Percentiles rank a stretch among this genome's conserved stretches.
Evolutionary conservation across 225 moss, liverwort and hornwort genomes (phyloP).

Genomic region (Polytrichum formosum): DNA sequence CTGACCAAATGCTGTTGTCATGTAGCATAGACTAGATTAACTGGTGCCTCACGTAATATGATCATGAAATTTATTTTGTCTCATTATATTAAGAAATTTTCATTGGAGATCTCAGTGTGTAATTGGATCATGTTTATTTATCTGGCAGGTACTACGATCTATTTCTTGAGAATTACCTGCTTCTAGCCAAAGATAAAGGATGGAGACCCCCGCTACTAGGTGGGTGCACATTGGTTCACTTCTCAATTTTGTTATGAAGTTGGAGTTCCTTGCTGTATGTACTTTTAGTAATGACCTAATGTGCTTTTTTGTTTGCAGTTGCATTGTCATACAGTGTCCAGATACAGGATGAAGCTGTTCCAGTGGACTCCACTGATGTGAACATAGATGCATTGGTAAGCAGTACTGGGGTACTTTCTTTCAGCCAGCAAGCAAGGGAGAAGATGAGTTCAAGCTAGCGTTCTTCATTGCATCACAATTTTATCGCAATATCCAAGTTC

Average conservation of each 20-base stretch:
- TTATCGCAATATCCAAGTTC: too few relatives aligned
- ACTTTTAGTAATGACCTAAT: neutral
- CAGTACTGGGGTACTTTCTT: constrained; percentile 49
- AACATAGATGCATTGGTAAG: constrained; percentile 72
- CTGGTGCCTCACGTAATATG: too few relatives aligned
- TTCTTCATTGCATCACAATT: neutral
- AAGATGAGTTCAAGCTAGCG: constrained; percentile 11
- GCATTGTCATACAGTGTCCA: constrained; percentile 85
- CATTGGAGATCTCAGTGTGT: too few relatives aligned
- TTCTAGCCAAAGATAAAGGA: constrained; percentile 69
- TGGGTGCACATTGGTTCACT: constrained; percentile 24
- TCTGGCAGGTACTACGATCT: constrained; percentile 80
- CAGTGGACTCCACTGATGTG: constrained; percentile 67
- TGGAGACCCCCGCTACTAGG: constrained; percentile 88
- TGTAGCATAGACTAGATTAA: too few relatives aligned
- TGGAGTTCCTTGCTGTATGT: too few relatives aligned
- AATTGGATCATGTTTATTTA: neutral
- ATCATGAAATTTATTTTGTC: neutral
- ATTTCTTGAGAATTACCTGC: constrained; percentile 82
- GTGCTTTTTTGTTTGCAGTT: constrained; percentile 47
- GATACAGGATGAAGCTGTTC: constrained; percentile 70
- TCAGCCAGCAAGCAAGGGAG: constrained; percentile 51
- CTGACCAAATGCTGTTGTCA: neutral
- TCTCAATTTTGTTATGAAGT: too few relatives aligned
- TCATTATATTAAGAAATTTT: neutral